phyloP scores from a whole-genome alignment of 345 rosid genomes.

The Populus nigra region DNA sequence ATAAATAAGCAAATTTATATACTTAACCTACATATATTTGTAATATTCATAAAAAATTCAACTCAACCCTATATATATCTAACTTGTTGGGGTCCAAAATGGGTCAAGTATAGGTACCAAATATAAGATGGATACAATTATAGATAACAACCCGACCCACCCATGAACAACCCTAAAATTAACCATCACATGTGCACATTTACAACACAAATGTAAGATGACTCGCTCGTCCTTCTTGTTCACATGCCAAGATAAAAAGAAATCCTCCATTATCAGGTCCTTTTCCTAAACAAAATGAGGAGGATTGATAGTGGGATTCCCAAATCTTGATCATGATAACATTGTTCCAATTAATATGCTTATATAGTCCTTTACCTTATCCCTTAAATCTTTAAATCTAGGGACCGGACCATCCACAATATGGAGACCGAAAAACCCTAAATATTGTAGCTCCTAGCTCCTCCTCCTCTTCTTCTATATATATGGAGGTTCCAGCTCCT shows the following conservation, averaged over 20 bases:
- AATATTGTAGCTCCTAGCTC: too few species aligned
- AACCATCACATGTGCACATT: not conserved
- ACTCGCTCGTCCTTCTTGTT: not conserved
- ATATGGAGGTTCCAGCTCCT: not conserved
- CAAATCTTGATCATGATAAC: not conserved
- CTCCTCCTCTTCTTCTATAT: not conserved
- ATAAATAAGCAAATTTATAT: too few species aligned
- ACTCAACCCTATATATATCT: too few species aligned
- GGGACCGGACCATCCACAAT: not conserved
- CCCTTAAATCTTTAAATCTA: not conserved
- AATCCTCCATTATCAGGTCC: not conserved
- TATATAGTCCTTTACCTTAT: not conserved
- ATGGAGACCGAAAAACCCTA: not conserved
- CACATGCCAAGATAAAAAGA: not conserved
- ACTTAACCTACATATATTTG: too few species aligned
- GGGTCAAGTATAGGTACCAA: accelerated
- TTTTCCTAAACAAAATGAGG: not conserved
- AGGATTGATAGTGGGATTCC: not conserved
- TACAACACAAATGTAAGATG: not conserved
- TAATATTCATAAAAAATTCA: too few species aligned
- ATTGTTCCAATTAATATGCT: not conserved
- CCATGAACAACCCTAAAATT: too few species aligned
- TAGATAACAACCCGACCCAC: too few species aligned
- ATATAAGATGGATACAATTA: too few species aligned
- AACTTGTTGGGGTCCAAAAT: too few species aligned